These are phyloP conservation scores for Erucastrum elatum DNA, from an alignment of 345 rosid species.

Conservation along the genomic window DNA sequence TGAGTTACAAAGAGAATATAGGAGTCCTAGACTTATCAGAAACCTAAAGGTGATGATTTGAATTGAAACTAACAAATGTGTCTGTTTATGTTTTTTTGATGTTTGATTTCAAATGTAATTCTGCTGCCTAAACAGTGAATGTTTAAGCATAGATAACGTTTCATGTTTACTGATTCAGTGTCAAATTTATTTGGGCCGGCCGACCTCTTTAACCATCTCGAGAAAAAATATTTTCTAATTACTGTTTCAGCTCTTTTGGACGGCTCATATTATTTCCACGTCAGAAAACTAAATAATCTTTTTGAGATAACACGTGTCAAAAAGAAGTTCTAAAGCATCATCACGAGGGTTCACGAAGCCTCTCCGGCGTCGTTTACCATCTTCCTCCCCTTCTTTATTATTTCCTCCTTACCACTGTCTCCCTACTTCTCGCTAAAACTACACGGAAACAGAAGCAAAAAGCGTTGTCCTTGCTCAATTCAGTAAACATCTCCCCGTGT, in stretches of 20 bases:
- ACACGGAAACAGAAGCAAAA: constrained; percentile 8
- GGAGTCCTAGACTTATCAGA: no score
- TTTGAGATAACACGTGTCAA: constrained; percentile 27
- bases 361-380: constrained; percentile 37
- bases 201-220: neutral
- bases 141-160: no score
- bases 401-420: neutral
- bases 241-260: neutral
- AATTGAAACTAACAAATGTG: no score
- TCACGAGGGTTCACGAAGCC: constrained; percentile 41
- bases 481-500: constrained; percentile 37
- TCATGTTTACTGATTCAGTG: neutral
- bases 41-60: no score
- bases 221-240: neutral
- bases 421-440: constrained; percentile 6
- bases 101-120: no score
- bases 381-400: constrained; percentile 19
- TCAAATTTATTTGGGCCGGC: neutral
- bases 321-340: neutral
- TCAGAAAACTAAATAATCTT: neutral
- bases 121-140: no score
- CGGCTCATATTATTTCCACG: constrained; percentile 19
- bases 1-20: no score
- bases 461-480: constrained; percentile 31
- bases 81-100: no score